Percentiles rank a stretch among this genome's conserved stretches.
Conservation (phyloP, 441 rosid genomes). For the Syzygium syzygioides region DNA sequence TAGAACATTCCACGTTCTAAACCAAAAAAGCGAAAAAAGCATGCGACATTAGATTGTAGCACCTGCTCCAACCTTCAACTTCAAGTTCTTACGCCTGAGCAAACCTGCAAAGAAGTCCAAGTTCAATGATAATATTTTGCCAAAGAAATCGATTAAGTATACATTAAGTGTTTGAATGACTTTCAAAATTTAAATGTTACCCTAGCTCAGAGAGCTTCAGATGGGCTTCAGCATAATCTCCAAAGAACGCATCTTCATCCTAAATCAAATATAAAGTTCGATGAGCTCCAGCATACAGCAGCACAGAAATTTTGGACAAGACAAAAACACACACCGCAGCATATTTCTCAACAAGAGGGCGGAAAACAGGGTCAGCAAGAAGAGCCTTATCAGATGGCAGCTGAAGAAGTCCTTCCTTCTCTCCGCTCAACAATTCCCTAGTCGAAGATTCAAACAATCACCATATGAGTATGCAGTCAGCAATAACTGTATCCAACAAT, state of each 20-base stretch:
- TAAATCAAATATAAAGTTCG: constrained; percentile 13
- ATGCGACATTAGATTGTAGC: not conserved
- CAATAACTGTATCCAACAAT: not conserved
- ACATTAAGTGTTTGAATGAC: not conserved
- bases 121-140: not conserved
- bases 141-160: not conserved
- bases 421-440: constrained; percentile 83
- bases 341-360: constrained; percentile 83
- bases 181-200: constrained; percentile 22
- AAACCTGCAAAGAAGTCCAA: constrained; percentile 22
- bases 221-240: constrained; percentile 70
- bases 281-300: not conserved
- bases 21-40: constrained; percentile 32
- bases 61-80: not conserved
- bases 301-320: not conserved
- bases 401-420: constrained; percentile 78
- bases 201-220: constrained; percentile 95
- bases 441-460: not conserved
- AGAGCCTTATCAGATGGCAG: constrained; percentile 77
- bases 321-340: constrained; percentile 41
- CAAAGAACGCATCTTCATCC: constrained; percentile 91
- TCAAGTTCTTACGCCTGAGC: constrained; percentile 16
- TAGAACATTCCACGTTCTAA: not conserved
- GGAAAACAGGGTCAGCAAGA: constrained; percentile 70
- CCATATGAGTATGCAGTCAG: not conserved